phyloP scores from a whole-genome alignment of 2,329 filamentous ascomycete genomes.

The Aspergillus fumigatiaffinis region DNA sequence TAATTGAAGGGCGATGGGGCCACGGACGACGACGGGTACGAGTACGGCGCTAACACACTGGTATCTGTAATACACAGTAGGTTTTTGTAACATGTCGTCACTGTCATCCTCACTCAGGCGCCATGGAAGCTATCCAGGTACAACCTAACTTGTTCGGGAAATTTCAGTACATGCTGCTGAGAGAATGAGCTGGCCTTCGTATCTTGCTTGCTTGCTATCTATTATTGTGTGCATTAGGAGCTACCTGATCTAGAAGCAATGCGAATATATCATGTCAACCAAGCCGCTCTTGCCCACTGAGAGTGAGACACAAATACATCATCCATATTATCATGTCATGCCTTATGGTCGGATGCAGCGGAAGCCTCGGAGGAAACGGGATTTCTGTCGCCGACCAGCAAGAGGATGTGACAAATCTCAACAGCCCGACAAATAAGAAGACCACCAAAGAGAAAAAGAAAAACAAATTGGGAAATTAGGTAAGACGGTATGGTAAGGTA shows the following conservation, averaged over 20 bases:
- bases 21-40: slow-evolving; percentile 18
- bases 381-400: slow-evolving; percentile 9
- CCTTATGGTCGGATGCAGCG: slow-evolving; percentile 20
- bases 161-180: background rate
- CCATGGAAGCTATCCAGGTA: slow-evolving; percentile 3
- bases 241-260: background rate
- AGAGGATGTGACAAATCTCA: background rate
- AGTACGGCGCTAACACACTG: slow-evolving; percentile 5
- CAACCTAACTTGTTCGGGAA: background rate
- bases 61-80: slow-evolving; percentile 28
- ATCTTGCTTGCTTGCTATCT: background rate
- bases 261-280: background rate
- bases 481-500: background rate
- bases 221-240: background rate
- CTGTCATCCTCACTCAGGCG: slow-evolving; percentile 6
- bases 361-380: slow-evolving; percentile 21
- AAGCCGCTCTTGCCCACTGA: slow-evolving; percentile 1
- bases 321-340: background rate
- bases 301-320: background rate
- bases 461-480: background rate
- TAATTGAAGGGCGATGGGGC: slow-evolving; percentile 15
- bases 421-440: background rate
- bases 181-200: too few species aligned
- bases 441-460: slow-evolving; percentile 2
- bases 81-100: slow-evolving; percentile 25